These are phyloP conservation scores for Nakazawaea anatomiae DNA, from an alignment of 805 yeast species.

Conservation along the genomic window DNA sequence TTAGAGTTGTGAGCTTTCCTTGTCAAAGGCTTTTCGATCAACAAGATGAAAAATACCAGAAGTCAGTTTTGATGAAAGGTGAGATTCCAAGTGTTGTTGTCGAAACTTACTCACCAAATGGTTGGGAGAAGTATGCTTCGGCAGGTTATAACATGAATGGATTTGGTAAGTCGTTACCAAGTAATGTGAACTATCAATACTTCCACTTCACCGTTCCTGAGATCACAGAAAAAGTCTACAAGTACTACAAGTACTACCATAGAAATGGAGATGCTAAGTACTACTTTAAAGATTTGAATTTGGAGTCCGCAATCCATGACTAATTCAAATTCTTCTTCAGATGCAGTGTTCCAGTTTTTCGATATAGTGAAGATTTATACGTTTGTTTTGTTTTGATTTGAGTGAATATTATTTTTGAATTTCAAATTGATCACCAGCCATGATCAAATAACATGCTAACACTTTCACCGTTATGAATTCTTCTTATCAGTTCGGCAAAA, in stretches of 20 bases:
- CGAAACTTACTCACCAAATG: constrained; percentile 28
- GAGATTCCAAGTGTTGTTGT: constrained; percentile 24
- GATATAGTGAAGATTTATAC: background rate
- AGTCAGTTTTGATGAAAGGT: constrained; percentile 20
- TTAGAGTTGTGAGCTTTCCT: constrained; percentile 26
- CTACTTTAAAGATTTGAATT: background rate
- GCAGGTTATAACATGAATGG: constrained; percentile 27
- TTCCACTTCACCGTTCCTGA: constrained; percentile 23
- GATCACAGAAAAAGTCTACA: constrained; percentile 22
- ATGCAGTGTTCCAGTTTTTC: too few relatives aligned
- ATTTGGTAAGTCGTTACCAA: constrained; percentile 30
- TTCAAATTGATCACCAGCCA: constrained; percentile 38
- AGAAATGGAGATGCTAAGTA: too few relatives aligned
- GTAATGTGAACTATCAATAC: constrained; percentile 23
- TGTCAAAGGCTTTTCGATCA: constrained; percentile 25
- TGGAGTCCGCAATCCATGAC: constrained; percentile 20
- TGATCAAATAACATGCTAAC: constrained; percentile 91
- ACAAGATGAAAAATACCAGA: constrained; percentile 22
- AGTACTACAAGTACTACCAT: constrained; percentile 15
- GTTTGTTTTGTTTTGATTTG: background rate
- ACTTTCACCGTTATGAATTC: constrained; percentile 96
- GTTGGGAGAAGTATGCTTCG: constrained; percentile 31
- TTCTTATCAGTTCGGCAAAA: constrained; percentile 90
- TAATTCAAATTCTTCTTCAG: too few relatives aligned
- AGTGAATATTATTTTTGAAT: background rate